Evolutionary conservation across 176 grass and related monocot genomes (phyloP).

Genomic region (Tillandsia fasciculata): DNA sequence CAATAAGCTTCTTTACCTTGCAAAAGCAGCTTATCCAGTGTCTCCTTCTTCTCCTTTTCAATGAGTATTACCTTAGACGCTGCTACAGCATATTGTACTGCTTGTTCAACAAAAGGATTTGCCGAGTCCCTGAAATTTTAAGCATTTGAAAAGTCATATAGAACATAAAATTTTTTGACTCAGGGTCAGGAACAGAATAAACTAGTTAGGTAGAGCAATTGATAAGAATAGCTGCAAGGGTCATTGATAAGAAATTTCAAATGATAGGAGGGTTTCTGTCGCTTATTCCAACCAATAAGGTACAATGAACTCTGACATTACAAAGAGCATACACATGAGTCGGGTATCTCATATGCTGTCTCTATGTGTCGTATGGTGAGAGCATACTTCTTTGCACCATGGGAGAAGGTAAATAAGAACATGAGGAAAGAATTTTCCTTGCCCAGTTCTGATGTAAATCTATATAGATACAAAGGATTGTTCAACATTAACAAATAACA

Average conservation of each 20-base stretch:
- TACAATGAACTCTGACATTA: background rate
- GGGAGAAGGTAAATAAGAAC: no score
- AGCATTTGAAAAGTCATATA: background rate
- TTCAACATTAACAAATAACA: no score
- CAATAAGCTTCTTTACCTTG: slow-evolving; percentile 39
- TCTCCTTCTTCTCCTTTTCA: slow-evolving; percentile 51
- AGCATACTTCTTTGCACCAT: no score
- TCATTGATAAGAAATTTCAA: background rate
- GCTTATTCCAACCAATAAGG: background rate
- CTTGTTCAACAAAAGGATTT: slow-evolving; percentile 94
- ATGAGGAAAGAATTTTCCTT: no score
- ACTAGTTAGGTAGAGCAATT: background rate
- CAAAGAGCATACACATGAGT: background rate
- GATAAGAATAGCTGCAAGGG: background rate
- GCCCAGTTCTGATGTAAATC: no score
- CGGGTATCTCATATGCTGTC: no score
- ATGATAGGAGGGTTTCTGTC: background rate
- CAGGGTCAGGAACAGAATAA: background rate
- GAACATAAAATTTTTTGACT: no score
- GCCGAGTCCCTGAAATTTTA: slow-evolving; percentile 34
- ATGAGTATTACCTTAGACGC: slow-evolving; percentile 44
- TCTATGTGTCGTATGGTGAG: no score
- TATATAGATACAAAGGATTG: no score
- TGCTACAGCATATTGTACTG: slow-evolving; percentile 63
- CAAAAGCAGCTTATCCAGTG: slow-evolving; percentile 57